phyloP scores from a whole-genome alignment of 1,284 basidiomycete species.

The Stereum hirsutum region DNA sequence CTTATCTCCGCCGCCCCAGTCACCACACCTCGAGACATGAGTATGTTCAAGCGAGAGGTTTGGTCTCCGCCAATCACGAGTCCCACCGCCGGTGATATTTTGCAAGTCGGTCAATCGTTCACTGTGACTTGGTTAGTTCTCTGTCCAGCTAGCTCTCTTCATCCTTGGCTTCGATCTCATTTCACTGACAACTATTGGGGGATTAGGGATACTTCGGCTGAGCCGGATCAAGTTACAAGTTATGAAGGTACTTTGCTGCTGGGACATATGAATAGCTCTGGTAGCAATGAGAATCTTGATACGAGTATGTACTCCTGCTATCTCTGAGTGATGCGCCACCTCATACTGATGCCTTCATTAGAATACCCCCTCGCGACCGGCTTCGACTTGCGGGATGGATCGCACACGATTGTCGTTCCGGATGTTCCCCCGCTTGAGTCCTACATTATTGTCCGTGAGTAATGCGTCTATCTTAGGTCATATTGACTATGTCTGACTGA shows the following conservation, averaged over 20 bases:
- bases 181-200: not conserved
- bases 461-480: too few relatives aligned
- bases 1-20: not conserved
- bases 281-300: conserved; percentile 26
- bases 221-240: conserved; percentile 22
- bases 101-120: conserved; percentile 4
- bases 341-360: conserved; percentile 11
- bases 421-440: conserved; percentile 13
- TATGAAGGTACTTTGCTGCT: conserved; percentile 24
- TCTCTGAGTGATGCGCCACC: not conserved
- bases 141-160: not conserved
- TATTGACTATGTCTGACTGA: not conserved
- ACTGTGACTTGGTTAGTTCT: conserved; percentile 6
- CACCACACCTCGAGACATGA: not conserved
- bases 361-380: conserved; percentile 31
- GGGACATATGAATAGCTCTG: conserved; percentile 22
- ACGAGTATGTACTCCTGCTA: conserved; percentile 16
- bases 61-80: conserved; percentile 4
- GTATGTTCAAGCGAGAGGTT: not conserved
- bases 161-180: not conserved
- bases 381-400: conserved; percentile 29
- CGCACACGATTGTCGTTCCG: conserved; percentile 25
- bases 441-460: conserved; percentile 29
- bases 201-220: conserved; percentile 22
- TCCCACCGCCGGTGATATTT: conserved; percentile 1